Percentiles rank a stretch among this genome's conserved stretches.
These are phyloP conservation scores for Neurospora tetraspora DNA, from an alignment of 495 filamentous ascomycete genomes.

Conservation along the genomic window DNA sequence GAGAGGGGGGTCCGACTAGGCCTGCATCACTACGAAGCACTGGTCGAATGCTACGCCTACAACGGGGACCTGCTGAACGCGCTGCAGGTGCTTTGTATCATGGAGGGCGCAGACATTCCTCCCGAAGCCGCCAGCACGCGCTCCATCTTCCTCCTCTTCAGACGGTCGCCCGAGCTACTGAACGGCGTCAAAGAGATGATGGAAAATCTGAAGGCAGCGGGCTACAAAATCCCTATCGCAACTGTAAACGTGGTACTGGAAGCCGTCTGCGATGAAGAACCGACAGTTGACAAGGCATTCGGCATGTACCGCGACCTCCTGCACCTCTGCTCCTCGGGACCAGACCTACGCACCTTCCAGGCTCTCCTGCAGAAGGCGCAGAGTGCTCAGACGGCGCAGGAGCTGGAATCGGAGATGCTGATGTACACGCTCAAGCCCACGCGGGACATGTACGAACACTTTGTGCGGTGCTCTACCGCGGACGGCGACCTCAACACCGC, in stretches of 20 bases:
- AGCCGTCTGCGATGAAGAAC: constrained; percentile 27
- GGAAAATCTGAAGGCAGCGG: constrained; percentile 34
- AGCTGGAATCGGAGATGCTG: constrained; percentile 65
- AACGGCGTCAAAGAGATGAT: constrained; percentile 44
- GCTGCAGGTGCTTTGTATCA: constrained; percentile 56
- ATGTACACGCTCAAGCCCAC: constrained; percentile 51
- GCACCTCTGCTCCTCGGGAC: constrained; percentile 46
- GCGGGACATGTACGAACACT: constrained; percentile 51
- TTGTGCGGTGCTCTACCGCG: constrained; percentile 55
- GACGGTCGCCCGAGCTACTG: constrained; percentile 17
- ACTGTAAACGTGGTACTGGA: constrained; percentile 58
- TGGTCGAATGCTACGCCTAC: constrained; percentile 58
- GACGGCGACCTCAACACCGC: constrained; percentile 46
- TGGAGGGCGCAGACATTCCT: constrained; percentile 48
- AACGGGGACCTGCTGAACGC: constrained; percentile 43
- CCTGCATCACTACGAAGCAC: constrained; percentile 63
- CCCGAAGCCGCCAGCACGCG: constrained; percentile 46
- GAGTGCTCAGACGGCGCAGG: constrained; percentile 50
- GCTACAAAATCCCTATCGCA: constrained; percentile 39
- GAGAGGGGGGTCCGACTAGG: constrained; percentile 42
- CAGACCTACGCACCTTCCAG: constrained; percentile 55
- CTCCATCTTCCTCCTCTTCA: constrained; percentile 38
- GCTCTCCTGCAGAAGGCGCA: constrained; percentile 54
- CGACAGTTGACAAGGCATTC: constrained; percentile 43
- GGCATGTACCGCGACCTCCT: constrained; percentile 63